Base-by-base conservation (phyloP, 129 eudicot species). In the Ambrosia trifida region DNA sequence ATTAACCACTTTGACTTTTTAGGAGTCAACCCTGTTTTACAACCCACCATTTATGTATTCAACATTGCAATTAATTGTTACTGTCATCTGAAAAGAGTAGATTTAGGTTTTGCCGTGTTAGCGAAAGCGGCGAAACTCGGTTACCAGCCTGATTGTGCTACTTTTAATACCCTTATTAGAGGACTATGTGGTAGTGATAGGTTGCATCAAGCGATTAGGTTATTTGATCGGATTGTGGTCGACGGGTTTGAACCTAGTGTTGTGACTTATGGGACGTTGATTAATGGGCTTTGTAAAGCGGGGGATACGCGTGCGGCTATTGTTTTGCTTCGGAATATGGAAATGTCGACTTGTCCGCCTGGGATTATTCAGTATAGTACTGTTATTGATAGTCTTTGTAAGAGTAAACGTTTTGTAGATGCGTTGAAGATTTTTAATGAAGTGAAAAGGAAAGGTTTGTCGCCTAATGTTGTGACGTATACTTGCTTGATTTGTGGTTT, bases 401-500 rank as follows among this genome's bases (percentile, higher is more conserved):
- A 79, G 20, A 69, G 60, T 33, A 59, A 41, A 30, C 66, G 18
- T 10, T 40, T 72, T 50, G 31, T 0, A 4, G 70, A 79, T 8
- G 83, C 83, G 11, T 79, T 59, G 51, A 56, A 67, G 31, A 19
- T 79, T 68, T 40, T 79, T 30, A 49, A 38, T 11, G 73, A 59
- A 68, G 73, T 79, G 83, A 60, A 32, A 11, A 13, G 20, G 3
- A 66, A 79, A 57, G 83, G 75, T 1, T 14, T 73, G 52, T 13
- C 44, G 40, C 79, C 83, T 17, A 73, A 79, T 50, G 71, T 79
- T 40, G 79, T 73, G 24, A 73, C 83, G 9, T 79, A 73, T 64
- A 73, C 73, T 38, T 59, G 75, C 20, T 58, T 73, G 30, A 68
- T 73, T 73, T 66, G 67, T 10, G 83, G 79, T 33, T 79, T 79